Base-by-base conservation (phyloP, 202 grass and related monocot species). In the Zizania palustris region DNA sequence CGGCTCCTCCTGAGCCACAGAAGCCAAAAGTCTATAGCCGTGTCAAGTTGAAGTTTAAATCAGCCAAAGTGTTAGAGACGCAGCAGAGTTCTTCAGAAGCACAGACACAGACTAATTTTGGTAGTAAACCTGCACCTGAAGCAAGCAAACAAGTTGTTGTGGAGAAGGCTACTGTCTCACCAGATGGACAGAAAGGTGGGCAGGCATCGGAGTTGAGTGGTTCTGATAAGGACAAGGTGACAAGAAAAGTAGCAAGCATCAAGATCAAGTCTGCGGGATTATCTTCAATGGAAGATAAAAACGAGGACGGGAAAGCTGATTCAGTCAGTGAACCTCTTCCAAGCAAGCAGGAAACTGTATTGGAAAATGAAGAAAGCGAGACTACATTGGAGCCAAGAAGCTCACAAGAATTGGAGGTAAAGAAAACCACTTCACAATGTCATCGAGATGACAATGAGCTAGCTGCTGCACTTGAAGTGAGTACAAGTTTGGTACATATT, bases 11-110 rank as follows among this genome's bases (percentile, higher is more conserved):
- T 41, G 57, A 51, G 7, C 67, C 64, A 0, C 69, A 73, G 60
- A 85, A 80, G 76, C 71, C 62, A 1, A 88, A 79, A 54, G 79
- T 93, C 6, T 92, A 87, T 41, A 79, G 87, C 28, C 87, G 91
- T 5, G 87, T 98, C 22, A 87, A 85, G 60, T 59, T 98, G 21
- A 98, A 98, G 76, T 85, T 98, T 4, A 98, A 90, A 63, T 94
- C 80, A 1, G 74, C 85, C 36, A 91, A 88, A 75, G 34, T 69
- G 18, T 74, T 48, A 0, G 80, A 89, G 9, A 80, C 65, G 40
- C 79, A 78, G 73, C 70, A 59, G 74, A 69, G 44, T 68, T 78
- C 82, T 45, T 85, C 74, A 0, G 84, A 80, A 33, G 45, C 45
- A 7, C 72, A 91, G 33, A 18, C 35, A 12, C 67, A 66, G 7